A percentile compares a stretch with the other conserved stretches of the same genome.
phyloP scores from a whole-genome alignment of 305 asterid genomes.

The Fraxinus albicans region DNA sequence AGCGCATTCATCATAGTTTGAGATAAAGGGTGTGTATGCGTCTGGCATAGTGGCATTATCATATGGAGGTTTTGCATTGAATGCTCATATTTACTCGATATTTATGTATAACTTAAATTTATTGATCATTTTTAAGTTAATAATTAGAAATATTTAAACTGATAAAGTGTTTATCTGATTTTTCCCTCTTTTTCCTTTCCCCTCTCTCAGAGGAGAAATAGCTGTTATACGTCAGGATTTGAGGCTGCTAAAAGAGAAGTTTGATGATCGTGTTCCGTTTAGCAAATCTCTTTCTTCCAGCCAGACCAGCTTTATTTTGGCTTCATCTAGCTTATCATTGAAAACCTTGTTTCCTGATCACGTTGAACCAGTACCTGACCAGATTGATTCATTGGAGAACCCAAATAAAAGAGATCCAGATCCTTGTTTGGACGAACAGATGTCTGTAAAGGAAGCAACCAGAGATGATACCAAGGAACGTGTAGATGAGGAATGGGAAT shows the following conservation, averaged over 20 bases:
- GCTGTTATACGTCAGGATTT: conserved; percentile 78
- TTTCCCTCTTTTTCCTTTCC: background rate
- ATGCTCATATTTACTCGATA: background rate
- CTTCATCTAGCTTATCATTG: conserved; percentile 44
- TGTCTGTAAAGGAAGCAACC: conserved; percentile 28
- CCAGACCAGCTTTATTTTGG: conserved; percentile 62
- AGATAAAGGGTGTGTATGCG: background rate
- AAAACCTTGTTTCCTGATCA: conserved; percentile 42
- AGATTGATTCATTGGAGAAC: conserved; percentile 22
- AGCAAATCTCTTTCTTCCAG: conserved; percentile 64
- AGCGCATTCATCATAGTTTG: background rate
- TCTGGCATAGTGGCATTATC: background rate
- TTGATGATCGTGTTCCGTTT: conserved; percentile 61
- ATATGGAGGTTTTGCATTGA: background rate
- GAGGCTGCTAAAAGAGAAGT: conserved; percentile 60
- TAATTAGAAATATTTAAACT: background rate
- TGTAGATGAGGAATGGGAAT: conserved; percentile 70
- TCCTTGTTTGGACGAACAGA: conserved; percentile 9
- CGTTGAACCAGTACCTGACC: conserved; percentile 25
- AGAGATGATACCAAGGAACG: conserved; percentile 27
- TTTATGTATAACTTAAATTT: background rate
- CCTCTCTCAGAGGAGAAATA: conserved; percentile 68
- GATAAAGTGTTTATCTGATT: background rate
- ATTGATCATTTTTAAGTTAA: background rate
- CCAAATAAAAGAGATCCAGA: conserved; percentile 15